Evolutionary conservation across 176 grass and related monocot species (phyloP).

Genomic region (Musa itinerans): DNA sequence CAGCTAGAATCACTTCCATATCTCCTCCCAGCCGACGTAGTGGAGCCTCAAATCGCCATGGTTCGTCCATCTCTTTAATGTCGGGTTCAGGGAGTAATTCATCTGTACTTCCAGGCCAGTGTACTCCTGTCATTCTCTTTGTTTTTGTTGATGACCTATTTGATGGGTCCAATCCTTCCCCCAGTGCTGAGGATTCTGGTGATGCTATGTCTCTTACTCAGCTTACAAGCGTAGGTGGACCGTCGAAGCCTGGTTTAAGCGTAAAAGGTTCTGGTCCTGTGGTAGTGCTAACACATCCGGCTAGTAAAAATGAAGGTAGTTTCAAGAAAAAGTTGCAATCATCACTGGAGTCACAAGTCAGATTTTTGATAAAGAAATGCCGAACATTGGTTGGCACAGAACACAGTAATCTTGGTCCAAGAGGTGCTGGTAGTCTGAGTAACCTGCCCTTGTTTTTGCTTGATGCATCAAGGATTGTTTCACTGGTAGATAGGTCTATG

Average conservation of each 20-base stretch:
- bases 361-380: slow-evolving; percentile 72
- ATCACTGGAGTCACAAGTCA: slow-evolving; percentile 69
- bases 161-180: slow-evolving; percentile 34
- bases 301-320: slow-evolving; percentile 42
- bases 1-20: slow-evolving; percentile 37
- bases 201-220: slow-evolving; percentile 39
- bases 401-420: slow-evolving; percentile 47
- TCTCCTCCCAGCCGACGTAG: slow-evolving; percentile 44
- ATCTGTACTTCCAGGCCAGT: slow-evolving; percentile 53
- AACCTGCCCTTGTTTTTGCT: slow-evolving; percentile 68
- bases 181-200: slow-evolving; percentile 43
- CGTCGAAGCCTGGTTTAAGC: slow-evolving; percentile 29
- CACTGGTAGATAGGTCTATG: slow-evolving; percentile 39
- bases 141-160: slow-evolving; percentile 54
- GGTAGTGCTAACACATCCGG: slow-evolving; percentile 40
- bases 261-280: slow-evolving; percentile 46
- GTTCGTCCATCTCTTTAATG: slow-evolving; percentile 62
- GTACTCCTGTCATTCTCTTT: slow-evolving; percentile 81
- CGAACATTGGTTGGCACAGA: slow-evolving; percentile 40
- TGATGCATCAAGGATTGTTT: slow-evolving; percentile 59
- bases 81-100: slow-evolving; percentile 42
- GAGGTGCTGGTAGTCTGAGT: slow-evolving; percentile 43
- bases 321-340: slow-evolving; percentile 59
- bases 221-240: slow-evolving; percentile 29
- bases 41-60: slow-evolving; percentile 31